phyloP scores from a whole-genome alignment of 192 early-diverging fungal genomes.

The Phlyctochytrium arcticum region DNA sequence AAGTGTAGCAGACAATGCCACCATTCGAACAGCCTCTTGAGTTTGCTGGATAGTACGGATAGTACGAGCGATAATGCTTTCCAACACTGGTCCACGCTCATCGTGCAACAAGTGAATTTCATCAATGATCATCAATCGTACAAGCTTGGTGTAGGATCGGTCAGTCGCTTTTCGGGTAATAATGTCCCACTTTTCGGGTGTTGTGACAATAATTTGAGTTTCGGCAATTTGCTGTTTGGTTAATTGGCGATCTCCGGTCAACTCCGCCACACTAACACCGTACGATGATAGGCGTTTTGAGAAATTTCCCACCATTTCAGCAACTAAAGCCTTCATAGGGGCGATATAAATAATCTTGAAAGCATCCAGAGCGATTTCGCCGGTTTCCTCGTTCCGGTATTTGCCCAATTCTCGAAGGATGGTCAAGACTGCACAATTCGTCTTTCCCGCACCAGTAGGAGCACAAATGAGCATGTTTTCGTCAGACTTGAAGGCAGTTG shows the following conservation, averaged over 20 bases:
- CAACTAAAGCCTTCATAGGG: slow-evolving; percentile 99
- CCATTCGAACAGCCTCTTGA: slow-evolving; percentile 82
- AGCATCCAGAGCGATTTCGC: slow-evolving; percentile 67
- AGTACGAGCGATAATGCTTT: slow-evolving; percentile 85
- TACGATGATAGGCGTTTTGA: slow-evolving; percentile 63
- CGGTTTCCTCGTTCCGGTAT: slow-evolving; percentile 67
- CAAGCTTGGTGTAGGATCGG: slow-evolving; percentile 82
- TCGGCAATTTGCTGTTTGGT: slow-evolving; percentile 96
- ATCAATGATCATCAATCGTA: slow-evolving; percentile 90
- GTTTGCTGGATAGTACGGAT: slow-evolving; percentile 84
- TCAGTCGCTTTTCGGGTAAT: slow-evolving; percentile 95
- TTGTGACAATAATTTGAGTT: slow-evolving; percentile 96
- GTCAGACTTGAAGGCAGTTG: slow-evolving; percentile 80
- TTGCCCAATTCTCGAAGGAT: slow-evolving; percentile 86
- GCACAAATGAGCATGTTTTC: slow-evolving; percentile 97
- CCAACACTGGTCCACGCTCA: slow-evolving; percentile 93
- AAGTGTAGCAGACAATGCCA: slow-evolving; percentile 90
- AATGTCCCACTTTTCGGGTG: slow-evolving; percentile 99
- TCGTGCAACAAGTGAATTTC: slow-evolving; percentile 98
- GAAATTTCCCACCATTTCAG: slow-evolving; percentile 96
- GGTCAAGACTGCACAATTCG: slow-evolving; percentile 95
- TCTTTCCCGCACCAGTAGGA: slow-evolving; percentile 98
- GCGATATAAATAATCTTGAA: slow-evolving; percentile 99
- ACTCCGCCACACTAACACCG: slow-evolving; percentile 89
- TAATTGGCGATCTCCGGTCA: slow-evolving; percentile 93